A percentile compares a stretch with the other conserved stretches of the same genome.
phyloP scores from a whole-genome alignment of 2,329 filamentous ascomycete genomes.

The Claviceps monticola region DNA sequence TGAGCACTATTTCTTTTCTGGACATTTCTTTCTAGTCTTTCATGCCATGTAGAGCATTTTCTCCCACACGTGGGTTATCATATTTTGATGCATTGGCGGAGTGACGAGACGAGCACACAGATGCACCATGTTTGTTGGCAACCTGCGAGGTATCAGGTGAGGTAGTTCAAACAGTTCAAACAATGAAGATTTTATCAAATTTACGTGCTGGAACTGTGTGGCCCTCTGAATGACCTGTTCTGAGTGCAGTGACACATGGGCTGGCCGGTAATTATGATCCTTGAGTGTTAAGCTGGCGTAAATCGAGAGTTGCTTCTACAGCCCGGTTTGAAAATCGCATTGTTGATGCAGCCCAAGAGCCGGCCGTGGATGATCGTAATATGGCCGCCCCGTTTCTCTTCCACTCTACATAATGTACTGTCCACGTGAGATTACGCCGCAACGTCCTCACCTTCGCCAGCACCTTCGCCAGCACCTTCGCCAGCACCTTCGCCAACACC shows the following conservation, averaged over 20 bases:
- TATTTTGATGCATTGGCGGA: neutral
- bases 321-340: no score
- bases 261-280: no score
- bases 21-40: neutral
- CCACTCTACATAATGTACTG: no score
- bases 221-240: no score
- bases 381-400: no score
- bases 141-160: neutral
- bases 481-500: neutral
- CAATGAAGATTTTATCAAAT: neutral
- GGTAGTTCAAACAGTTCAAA: neutral
- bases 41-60: conserved; percentile 1
- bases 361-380: no score
- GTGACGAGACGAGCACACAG: neutral
- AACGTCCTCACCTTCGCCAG: neutral
- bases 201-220: no score
- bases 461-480: neutral
- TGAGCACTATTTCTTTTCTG: neutral
- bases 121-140: neutral
- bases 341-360: no score
- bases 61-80: neutral
- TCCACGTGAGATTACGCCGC: no score
- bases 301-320: no score
- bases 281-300: no score
- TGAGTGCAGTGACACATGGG: no score